phyloP scores from a whole-genome alignment of 2,329 filamentous ascomycete genomes.

The Mycosphaerella sp. region DNA sequence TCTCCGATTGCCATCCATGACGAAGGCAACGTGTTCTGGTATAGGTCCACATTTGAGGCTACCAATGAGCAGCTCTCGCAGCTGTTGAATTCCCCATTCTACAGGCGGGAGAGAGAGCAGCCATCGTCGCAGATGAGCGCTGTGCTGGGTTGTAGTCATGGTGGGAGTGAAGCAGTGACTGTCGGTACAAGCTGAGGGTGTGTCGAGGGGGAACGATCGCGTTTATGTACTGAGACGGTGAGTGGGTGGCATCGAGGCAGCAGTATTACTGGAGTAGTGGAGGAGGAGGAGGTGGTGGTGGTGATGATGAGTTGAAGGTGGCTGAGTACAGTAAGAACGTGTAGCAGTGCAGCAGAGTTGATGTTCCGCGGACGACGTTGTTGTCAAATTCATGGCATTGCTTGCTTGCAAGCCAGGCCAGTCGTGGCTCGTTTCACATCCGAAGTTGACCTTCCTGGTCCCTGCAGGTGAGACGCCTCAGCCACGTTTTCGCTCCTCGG shows the following conservation, averaged over 20 bases:
- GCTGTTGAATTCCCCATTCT: slow-evolving; percentile 75
- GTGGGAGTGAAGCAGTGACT: not conserved
- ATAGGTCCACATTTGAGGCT: slow-evolving; percentile 85
- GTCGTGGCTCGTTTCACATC: not conserved
- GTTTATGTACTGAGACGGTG: not conserved
- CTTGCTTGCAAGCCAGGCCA: too few relatives aligned
- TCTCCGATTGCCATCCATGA: slow-evolving; percentile 96
- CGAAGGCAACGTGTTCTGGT: slow-evolving; percentile 94
- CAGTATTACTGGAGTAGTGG: not conserved
- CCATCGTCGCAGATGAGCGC: slow-evolving; percentile 63
- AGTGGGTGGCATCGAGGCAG: slow-evolving; percentile 4
- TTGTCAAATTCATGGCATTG: not conserved
- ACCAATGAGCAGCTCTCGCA: slow-evolving; percentile 81
- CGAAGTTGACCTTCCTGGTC: not conserved
- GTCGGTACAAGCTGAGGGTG: not conserved
- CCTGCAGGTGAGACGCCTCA: not conserved
- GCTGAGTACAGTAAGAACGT: too few relatives aligned
- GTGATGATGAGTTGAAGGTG: not conserved
- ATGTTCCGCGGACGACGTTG: not conserved
- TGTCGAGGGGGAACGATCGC: not conserved
- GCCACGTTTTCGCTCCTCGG: not conserved
- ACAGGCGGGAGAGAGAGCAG: slow-evolving; percentile 81
- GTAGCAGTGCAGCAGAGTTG: not conserved
- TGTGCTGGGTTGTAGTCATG: slow-evolving; percentile 36
- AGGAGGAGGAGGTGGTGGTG: not conserved